phyloP scores from a whole-genome alignment of 148 eudicot species.

The Diospyros kaki region DNA sequence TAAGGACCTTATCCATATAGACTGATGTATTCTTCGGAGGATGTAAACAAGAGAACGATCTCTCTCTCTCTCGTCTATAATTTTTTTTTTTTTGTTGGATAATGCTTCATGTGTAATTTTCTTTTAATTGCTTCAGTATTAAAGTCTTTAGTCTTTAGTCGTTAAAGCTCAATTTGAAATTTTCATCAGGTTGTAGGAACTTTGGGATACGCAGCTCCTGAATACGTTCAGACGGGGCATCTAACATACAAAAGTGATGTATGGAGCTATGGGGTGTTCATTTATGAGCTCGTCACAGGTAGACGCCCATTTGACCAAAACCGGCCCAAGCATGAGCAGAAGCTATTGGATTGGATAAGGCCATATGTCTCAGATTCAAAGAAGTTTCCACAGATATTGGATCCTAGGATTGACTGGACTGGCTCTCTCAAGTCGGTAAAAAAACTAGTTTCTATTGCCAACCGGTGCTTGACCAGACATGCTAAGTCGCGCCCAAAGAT shows the following conservation, averaged over 20 bases:
- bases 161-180: background rate
- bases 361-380: conserved; percentile 70
- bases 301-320: conserved; percentile 74
- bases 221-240: conserved; percentile 83
- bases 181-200: conserved; percentile 81
- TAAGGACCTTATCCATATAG: too few species aligned
- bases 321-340: conserved; percentile 84
- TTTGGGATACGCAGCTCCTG: conserved; percentile 94
- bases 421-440: conserved; percentile 55
- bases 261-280: conserved; percentile 92
- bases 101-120: background rate
- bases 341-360: conserved; percentile 78
- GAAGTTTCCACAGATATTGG: conserved; percentile 68
- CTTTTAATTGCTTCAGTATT: background rate
- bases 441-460: conserved; percentile 66
- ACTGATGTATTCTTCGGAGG: too few species aligned
- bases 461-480: conserved; percentile 67
- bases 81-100: background rate
- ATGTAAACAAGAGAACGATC: background rate
- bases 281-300: conserved; percentile 90
- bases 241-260: conserved; percentile 85
- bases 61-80: background rate
- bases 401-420: conserved; percentile 65
- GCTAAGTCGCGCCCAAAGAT: conserved; percentile 79
- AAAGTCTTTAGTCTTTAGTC: background rate